These are phyloP conservation scores for Penicillium antarcticum DNA, from an alignment of 495 filamentous ascomycete species.

Conservation along the genomic window DNA sequence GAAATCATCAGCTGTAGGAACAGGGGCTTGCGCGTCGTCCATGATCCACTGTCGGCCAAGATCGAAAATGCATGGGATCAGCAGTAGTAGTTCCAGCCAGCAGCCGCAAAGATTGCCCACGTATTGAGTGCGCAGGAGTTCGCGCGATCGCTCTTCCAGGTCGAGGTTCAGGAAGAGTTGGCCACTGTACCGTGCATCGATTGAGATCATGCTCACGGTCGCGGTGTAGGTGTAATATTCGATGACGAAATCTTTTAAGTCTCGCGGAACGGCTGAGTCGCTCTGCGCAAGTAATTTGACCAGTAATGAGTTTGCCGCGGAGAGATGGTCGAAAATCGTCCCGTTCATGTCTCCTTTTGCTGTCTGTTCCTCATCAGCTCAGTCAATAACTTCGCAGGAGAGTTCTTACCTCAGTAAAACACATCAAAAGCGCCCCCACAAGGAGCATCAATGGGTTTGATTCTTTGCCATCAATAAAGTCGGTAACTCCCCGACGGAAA, in stretches of 20 bases:
- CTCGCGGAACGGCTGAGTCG: conserved; percentile 29
- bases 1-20: conserved; percentile 34
- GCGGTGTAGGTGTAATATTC: conserved; percentile 41
- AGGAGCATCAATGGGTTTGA: conserved; percentile 34
- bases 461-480: conserved; percentile 38
- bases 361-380: conserved; percentile 21
- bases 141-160: conserved; percentile 32
- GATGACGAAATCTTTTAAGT: conserved; percentile 38
- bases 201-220: conserved; percentile 42
- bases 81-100: conserved; percentile 33
- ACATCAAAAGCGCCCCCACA: conserved; percentile 36
- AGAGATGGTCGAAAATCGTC: conserved; percentile 36
- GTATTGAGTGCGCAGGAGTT: conserved; percentile 27
- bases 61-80: conserved; percentile 38
- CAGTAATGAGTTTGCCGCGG: conserved; percentile 31
- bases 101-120: conserved; percentile 37
- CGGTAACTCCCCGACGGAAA: conserved; percentile 31
- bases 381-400: background rate
- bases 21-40: conserved; percentile 13
- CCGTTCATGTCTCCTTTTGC: conserved; percentile 40
- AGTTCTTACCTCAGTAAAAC: conserved; percentile 34
- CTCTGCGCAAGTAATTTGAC: conserved; percentile 31
- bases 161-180: conserved; percentile 36
- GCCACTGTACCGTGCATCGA: conserved; percentile 32
- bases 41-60: conserved; percentile 40